Base-by-base conservation (phyloP, 495 filamentous ascomycete species). In the Penicillium tannophilum region DNA sequence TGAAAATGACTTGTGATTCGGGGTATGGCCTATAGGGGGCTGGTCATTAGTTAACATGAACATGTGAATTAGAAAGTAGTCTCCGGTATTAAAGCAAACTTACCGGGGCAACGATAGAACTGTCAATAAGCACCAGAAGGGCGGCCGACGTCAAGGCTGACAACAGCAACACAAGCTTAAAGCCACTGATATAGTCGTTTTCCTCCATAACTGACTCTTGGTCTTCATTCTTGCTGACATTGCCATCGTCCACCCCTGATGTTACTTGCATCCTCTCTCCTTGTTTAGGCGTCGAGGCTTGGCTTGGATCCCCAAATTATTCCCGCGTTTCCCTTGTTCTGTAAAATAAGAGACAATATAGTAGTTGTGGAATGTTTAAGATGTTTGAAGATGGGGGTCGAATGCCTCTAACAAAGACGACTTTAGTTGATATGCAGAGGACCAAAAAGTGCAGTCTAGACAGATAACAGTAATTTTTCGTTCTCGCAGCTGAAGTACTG, bases 1-100 rank as follows among this genome's bases (percentile, higher is more conserved):
- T 79, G 69, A 56, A 78, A 80, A 3, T 72, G 55, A 41, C 52
- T 72, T 0, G 77, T 82, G 43, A 78, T 77, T 28, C 52, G 41
- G 2, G 78, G 78, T n/a, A 75, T 67, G 5, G 72, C 73, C 69
- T 76, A 52, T 35, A 23, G 12, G 23, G 14, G 31, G 11, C 26
- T 55, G n/a, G 24, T 8, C 9, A 33, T 43, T 19, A 43, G 41
- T 43, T 12, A 16, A 43, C 14, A 43, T 9, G 41, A 43, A 43
- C 14, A 43, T 4, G 14, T 16, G 1, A 3, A 6, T 6, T 43
- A 43, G 17, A 0, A 28, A 30, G 35, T 0, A 20, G 28, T 17
- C 33, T 6, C 11, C 16, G n/a, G 41, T 43, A 43, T 43, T 19
- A 3, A 43, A 43, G 41, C 28, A 36, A 39, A 54, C 54, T 52